A percentile compares a stretch with the other conserved stretches of the same genome.
These are phyloP conservation scores for Metschnikowia bowlesiae DNA, from an alignment of 805 yeast species.

Conservation along the genomic window DNA sequence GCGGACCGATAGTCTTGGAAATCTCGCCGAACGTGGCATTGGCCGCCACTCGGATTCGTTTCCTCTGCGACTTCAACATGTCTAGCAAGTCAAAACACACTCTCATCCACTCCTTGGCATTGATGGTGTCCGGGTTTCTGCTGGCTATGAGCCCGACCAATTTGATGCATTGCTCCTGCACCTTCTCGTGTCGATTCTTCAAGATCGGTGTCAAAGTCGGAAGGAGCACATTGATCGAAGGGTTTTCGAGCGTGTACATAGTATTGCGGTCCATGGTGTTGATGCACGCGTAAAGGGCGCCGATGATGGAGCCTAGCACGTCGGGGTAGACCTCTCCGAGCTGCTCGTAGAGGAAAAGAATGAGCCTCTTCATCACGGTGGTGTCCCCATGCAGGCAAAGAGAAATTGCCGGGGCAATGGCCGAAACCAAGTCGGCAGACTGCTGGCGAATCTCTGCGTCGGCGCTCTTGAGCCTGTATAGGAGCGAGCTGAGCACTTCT, in stretches of 20 bases:
- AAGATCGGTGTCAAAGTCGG: slow-evolving; percentile 90
- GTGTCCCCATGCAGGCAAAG: slow-evolving; percentile 53
- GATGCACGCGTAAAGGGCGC: slow-evolving; percentile 64
- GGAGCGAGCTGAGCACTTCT: slow-evolving; percentile 64
- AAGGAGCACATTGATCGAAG: slow-evolving; percentile 75
- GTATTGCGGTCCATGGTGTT: slow-evolving; percentile 53
- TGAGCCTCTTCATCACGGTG: slow-evolving; percentile 59
- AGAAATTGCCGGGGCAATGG: slow-evolving; percentile 62
- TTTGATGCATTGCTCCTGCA: slow-evolving; percentile 76
- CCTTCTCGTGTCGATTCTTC: slow-evolving; percentile 84
- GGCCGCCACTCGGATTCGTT: slow-evolving; percentile 75
- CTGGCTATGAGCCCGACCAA: slow-evolving; percentile 81
- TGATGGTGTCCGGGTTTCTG: slow-evolving; percentile 72
- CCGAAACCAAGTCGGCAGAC: slow-evolving; percentile 71
- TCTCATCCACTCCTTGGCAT: slow-evolving; percentile 97
- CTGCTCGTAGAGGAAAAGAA: slow-evolving; percentile 79
- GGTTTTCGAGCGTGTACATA: slow-evolving; percentile 50
- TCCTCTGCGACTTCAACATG: slow-evolving; percentile 76
- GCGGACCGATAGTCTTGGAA: slow-evolving; percentile 92
- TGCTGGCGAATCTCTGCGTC: slow-evolving; percentile 72
- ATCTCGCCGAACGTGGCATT: slow-evolving; percentile 88
- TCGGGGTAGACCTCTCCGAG: slow-evolving; percentile 94
- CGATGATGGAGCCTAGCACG: slow-evolving; percentile 79
- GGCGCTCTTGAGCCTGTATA: slow-evolving; percentile 71
- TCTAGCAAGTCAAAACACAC: slow-evolving; percentile 88